Evolutionary conservation across 164 flowering plant species (phyloP), one percentile per base, ranked within the genome.

Genomic region (Santalum album): DNA sequence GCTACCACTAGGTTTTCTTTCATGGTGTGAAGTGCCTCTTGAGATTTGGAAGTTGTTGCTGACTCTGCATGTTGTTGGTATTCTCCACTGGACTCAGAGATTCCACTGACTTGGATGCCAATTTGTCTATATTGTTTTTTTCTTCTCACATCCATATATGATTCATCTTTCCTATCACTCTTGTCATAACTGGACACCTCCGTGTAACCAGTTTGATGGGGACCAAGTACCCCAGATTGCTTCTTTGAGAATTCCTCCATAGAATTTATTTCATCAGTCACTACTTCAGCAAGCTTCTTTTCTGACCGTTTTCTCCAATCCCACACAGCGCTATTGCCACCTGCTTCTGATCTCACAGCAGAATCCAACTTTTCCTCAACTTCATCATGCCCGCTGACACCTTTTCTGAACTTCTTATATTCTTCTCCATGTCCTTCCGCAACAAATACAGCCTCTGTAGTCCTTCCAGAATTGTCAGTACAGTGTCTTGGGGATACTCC

Each of bases 221-320:
- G 53, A 21, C 57, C 70, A 25, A 59, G 29, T 36, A 49, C 46
- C 38, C 32, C 46, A 23, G 66, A 69, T 6, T 44, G 50, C 52
- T 38, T 69, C 10, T 53, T 17, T 6, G 64, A 59, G 22, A 59
- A 52, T 39, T 68, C 63, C 20, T 58, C 53, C 34, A 55, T 24
- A 23, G 73, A 65, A 39, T 65, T 50, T 36, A 45, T 54, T 60
- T 66, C 65, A 47, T 69, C 70, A 53, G 40, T 35, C 2, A 65
- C 64, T 32, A 46, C 56, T 49, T 75, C 83, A 54, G 46, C 39
- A 50, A 73, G 73, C 71, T 68, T 72, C 65, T 76, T 78, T 71
- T 74, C 83, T 18, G 74, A 66, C 25, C 66, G 66, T 49, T 81
- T 82, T 63, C 71, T 72, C 55, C 58, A 69, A 61, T 78, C 75